These are phyloP conservation scores for Lyophyllum decastes DNA, from an alignment of 768 basidiomycete species.

Conservation along the genomic window DNA sequence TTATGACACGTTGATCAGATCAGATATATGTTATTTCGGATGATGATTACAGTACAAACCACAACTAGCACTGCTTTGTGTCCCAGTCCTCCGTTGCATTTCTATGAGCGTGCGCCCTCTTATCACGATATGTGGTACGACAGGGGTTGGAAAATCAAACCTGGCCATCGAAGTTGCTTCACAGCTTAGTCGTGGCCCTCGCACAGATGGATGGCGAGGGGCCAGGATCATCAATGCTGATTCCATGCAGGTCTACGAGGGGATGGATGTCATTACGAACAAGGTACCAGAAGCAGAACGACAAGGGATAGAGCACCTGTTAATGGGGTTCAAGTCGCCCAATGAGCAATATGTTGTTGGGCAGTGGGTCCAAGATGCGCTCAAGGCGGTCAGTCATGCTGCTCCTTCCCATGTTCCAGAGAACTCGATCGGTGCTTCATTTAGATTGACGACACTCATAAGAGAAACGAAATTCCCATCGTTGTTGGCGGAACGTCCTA, in stretches of 20 bases:
- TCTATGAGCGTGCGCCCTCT: constrained; percentile 54
- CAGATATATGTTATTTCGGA: too few species aligned
- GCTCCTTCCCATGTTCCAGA: constrained; percentile 2
- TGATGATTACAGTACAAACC: too few species aligned
- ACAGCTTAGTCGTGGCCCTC: constrained; percentile 39
- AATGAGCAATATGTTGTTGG: constrained; percentile 87
- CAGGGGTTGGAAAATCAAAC: constrained; percentile 94
- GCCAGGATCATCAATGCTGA: constrained; percentile 92
- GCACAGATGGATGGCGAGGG: constrained; percentile 49
- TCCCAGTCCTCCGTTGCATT: neutral
- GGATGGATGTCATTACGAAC: constrained; percentile 93
- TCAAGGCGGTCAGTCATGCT: constrained; percentile 59
- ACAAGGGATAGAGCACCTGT: constrained; percentile 80
- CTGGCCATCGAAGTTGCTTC: constrained; percentile 87
- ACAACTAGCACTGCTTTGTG: too few species aligned
- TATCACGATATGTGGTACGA: constrained; percentile 89
- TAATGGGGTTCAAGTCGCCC: constrained; percentile 87
- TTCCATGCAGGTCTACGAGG: constrained; percentile 95
- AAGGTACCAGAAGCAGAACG: constrained; percentile 81
- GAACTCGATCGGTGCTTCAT: neutral
- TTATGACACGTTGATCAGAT: neutral
- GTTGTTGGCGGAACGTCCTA: constrained; percentile 96
- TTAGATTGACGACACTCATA: constrained; percentile 78
- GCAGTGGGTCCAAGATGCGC: constrained; percentile 86
- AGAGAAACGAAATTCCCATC: constrained; percentile 70